phyloP scores from a whole-genome alignment of 495 filamentous ascomycete species.

The Hypoxylon subgilvum region DNA sequence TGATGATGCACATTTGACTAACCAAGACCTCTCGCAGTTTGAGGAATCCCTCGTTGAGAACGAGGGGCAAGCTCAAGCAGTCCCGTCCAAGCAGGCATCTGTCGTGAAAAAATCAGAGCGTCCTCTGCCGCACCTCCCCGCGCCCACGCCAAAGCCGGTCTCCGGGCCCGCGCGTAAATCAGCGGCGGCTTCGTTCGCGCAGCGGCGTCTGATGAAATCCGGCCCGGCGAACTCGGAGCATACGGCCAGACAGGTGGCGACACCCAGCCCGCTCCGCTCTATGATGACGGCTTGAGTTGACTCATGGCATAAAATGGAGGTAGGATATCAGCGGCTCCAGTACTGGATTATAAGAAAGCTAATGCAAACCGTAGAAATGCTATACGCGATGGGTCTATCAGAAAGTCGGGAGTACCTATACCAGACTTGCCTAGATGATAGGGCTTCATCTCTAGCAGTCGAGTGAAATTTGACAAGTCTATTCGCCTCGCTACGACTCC shows the following conservation, averaged over 20 bases:
- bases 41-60: constrained; percentile 88
- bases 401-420: constrained; percentile 15
- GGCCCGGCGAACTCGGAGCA: constrained; percentile 49
- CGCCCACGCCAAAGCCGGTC: constrained; percentile 46
- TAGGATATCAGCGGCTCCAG: constrained; percentile 6
- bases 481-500: constrained; percentile 9
- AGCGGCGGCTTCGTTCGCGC: constrained; percentile 39
- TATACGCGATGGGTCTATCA: constrained; percentile 28
- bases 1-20: constrained; percentile 22
- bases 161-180: constrained; percentile 48
- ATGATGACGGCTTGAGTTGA: constrained; percentile 64
- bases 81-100: constrained; percentile 60
- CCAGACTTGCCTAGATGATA: constrained; percentile 30
- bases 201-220: constrained; percentile 43
- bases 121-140: constrained; percentile 48
- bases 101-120: constrained; percentile 39
- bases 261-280: constrained; percentile 65
- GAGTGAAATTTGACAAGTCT: constrained; percentile 5
- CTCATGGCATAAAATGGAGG: constrained; percentile 36
- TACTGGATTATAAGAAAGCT: constrained; percentile 12
- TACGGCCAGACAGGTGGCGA: constrained; percentile 49
- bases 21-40: constrained; percentile 63
- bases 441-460: constrained; percentile 30
- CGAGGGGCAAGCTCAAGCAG: constrained; percentile 85
- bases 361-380: constrained; percentile 29